Evolutionary conservation across 352 stramenopile genomes (phyloP).

Genomic region (Globisporangium cystogenes): DNA sequence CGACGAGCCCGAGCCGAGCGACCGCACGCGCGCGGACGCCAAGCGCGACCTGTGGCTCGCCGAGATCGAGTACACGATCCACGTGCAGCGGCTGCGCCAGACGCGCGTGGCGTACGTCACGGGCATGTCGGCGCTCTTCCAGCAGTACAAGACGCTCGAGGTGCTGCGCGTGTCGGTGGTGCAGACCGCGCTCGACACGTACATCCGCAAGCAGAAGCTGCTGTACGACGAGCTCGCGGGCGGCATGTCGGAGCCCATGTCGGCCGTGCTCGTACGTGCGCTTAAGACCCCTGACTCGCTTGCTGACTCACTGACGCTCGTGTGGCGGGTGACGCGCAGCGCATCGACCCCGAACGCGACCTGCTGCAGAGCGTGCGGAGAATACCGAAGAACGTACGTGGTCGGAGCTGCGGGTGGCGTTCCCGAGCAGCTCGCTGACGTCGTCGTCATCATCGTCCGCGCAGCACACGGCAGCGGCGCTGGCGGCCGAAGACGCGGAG

Average conservation of each 20-base stretch:
- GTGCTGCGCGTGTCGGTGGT: conserved; percentile 63
- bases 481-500: conserved; percentile 54
- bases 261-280: conserved; percentile 44
- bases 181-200: conserved; percentile 70
- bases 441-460: too few species aligned
- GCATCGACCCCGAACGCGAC: conserved; percentile 73
- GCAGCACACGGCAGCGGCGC: conserved; percentile 64
- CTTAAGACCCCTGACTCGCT: too few species aligned
- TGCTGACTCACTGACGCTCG: too few species aligned
- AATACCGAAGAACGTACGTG: conserved; percentile 83
- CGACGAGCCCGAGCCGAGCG: conserved; percentile 27
- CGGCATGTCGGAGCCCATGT: conserved; percentile 60
- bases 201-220: conserved; percentile 77
- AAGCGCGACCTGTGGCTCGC: conserved; percentile 65
- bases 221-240: conserved; percentile 65
- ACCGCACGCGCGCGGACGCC: conserved; percentile 9
- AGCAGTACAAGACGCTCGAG: conserved; percentile 82
- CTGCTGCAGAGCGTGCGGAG: conserved; percentile 67
- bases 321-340: conserved; percentile 32
- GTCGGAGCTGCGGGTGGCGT: neutral
- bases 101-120: conserved; percentile 76
- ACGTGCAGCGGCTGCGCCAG: conserved; percentile 60
- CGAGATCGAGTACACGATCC: conserved; percentile 68
- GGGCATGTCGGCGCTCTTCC: conserved; percentile 73
- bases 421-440: neutral